These are phyloP conservation scores for Melocanna baccifera DNA, from an alignment of 176 grass and related monocot genomes.

Conservation along the genomic window DNA sequence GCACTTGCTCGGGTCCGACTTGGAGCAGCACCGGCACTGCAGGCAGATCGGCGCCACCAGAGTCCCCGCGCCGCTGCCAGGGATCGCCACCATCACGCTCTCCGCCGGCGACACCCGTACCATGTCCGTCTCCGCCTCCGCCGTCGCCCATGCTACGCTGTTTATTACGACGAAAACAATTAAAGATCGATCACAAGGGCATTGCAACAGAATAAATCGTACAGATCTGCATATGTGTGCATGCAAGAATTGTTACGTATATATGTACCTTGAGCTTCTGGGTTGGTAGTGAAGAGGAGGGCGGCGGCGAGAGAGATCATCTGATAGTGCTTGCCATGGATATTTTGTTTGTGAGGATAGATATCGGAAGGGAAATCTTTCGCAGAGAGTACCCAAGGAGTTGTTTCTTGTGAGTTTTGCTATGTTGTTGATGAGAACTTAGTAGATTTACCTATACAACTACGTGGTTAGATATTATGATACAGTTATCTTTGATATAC, in stretches of 20 bases:
- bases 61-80: neutral
- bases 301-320: neutral
- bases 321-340: neutral
- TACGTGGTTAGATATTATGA: too few relatives aligned
- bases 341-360: neutral
- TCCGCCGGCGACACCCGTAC: neutral
- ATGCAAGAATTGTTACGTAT: neutral
- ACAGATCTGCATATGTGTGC: neutral
- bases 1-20: neutral
- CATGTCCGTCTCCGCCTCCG: neutral
- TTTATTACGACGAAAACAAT: neutral
- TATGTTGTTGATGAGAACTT: neutral
- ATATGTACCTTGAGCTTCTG: slow-evolving; percentile 12
- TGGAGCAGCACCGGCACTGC: slow-evolving; percentile 22
- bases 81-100: neutral
- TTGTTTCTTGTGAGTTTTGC: neutral
- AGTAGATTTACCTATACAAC: too few relatives aligned
- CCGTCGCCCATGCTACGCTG: neutral
- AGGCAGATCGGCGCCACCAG: neutral
- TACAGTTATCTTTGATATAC: too few relatives aligned
- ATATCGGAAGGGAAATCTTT: neutral
- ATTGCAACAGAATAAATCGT: neutral
- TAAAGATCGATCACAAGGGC: neutral
- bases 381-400: neutral
- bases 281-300: neutral